Base-by-base conservation (phyloP, 2,329 filamentous ascomycete genomes). In the Neofusicoccum sp. region DNA sequence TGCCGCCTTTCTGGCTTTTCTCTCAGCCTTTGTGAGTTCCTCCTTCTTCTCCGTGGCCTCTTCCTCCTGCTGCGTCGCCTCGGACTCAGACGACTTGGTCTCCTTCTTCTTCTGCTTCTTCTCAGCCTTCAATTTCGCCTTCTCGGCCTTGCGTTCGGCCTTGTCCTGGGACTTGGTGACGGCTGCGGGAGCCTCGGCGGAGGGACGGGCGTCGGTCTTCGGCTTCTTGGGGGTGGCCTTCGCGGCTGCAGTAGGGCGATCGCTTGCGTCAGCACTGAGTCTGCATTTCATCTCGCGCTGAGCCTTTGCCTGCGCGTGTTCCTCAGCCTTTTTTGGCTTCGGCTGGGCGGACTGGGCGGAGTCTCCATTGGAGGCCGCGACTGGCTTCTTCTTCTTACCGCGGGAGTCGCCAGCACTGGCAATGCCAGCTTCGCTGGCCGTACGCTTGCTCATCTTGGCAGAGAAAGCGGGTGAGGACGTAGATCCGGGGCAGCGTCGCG, bases 161-260 rank as follows among this genome's bases (percentile, higher is more conserved):
- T 75, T 76, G 67, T 77, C 79, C 36, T 72, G 72, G 3, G 77
- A 77, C 67, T 80, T 52, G 3, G 33, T 14, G 22, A 31, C 22
- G 12, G 33, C 8, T 14, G 31, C 6, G 6, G 41, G 8, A 8
- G 8, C n/a, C 12, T 22, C 52, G 39, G 54, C 22, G 11, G 16
- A 16, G 31, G 34, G n/a, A 14, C 22, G 28, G 49, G 14, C 29
- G 39, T 28, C 54, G 41, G 39, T 58, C 54, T 45, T 58, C 33
- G 28, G 31, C 31, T 58, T 58, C 54, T 58, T 58, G n/a, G 54
- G 54, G 29, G 29, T 44, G 41, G 54, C 11, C 14, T 58, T 58
- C 29, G n/a, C 31, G 29, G n/a, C 54, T 58, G 54, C 28, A 12
- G 36, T n/a, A 4, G 39, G 43, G 41, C 6, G n/a, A 12, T 14